Evolutionary conservation across 2,329 filamentous ascomycete species (phyloP).

Genomic region (Rhytidhysteron rufulum): DNA sequence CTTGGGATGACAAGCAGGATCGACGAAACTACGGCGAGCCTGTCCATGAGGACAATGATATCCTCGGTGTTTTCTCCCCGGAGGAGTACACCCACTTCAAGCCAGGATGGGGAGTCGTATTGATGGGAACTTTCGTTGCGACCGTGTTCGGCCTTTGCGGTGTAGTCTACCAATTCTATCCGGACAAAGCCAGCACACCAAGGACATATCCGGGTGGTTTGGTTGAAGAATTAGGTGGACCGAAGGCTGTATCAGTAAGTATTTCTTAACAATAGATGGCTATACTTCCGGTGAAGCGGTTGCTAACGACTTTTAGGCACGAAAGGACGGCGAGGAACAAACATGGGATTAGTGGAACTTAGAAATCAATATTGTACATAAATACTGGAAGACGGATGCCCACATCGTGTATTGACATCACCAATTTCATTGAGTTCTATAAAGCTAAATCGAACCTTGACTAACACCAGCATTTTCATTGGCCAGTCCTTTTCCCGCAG

Average conservation of each 20-base stretch:
- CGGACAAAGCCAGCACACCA: conserved; percentile 44
- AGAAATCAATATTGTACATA: conserved; percentile 1
- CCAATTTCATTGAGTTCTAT: background rate
- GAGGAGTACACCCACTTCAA: conserved; percentile 85
- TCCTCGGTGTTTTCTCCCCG: conserved; percentile 82
- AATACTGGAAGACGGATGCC: background rate
- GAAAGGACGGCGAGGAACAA: background rate
- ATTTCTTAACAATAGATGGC: conserved; percentile 3
- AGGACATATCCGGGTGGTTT: conserved; percentile 46
- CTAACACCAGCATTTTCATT: background rate
- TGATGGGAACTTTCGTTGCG: conserved; percentile 43
- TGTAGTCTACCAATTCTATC: conserved; percentile 39
- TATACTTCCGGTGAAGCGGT: background rate
- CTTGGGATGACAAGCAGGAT: conserved; percentile 98
- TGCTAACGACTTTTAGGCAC: background rate
- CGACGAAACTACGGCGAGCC: conserved; percentile 95
- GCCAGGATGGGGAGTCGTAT: conserved; percentile 66
- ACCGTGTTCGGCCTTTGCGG: conserved; percentile 38
- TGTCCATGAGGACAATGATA: conserved; percentile 93
- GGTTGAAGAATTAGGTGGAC: conserved; percentile 47
- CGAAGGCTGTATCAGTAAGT: conserved; percentile 37
- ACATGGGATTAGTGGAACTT: background rate
- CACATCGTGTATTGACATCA: background rate
- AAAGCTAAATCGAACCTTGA: background rate
- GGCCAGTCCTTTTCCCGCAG: background rate